Conservation (phyloP, 2,329 filamentous ascomycete genomes). For the Parastagonospora nodorum region DNA sequence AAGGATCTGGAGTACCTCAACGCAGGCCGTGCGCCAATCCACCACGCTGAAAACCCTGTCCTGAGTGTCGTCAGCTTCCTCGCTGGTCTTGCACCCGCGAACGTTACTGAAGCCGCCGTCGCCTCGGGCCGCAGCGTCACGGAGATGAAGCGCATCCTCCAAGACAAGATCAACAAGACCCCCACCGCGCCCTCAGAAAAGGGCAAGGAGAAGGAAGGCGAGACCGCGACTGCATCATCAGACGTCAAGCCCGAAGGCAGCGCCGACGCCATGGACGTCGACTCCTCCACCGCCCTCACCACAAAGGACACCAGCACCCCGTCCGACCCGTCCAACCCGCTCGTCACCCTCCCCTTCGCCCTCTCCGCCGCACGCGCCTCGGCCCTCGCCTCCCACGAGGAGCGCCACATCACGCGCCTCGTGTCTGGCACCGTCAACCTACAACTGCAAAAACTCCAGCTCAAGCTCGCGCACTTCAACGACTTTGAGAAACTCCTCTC, state of each 20-base stretch:
- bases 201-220: conserved; percentile 66
- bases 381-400: conserved; percentile 91
- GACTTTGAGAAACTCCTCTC: conserved; percentile 94
- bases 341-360: conserved; percentile 82
- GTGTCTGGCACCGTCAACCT: conserved; percentile 92
- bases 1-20: conserved; percentile 66
- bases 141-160: conserved; percentile 79
- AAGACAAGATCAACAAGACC: conserved; percentile 74
- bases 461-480: conserved; percentile 94
- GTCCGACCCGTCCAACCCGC: conserved; percentile 35
- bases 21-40: conserved; percentile 84
- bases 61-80: conserved; percentile 96
- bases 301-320: conserved; percentile 16
- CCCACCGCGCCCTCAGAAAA: conserved; percentile 51
- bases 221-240: conserved; percentile 51
- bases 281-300: conserved; percentile 54
- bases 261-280: conserved; percentile 62
- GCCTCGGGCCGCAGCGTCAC: conserved; percentile 87
- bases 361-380: conserved; percentile 84
- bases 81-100: conserved; percentile 86
- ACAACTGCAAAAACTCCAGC: conserved; percentile 91
- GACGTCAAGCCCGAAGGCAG: conserved; percentile 57
- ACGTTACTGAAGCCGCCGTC: conserved; percentile 74
- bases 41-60: conserved; percentile 91
- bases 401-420: conserved; percentile 92